Evolutionary conservation across 2,329 filamentous ascomycete genomes (phyloP), one percentile per base, ranked within the genome.

Genomic region (Penicillium thymicola): DNA sequence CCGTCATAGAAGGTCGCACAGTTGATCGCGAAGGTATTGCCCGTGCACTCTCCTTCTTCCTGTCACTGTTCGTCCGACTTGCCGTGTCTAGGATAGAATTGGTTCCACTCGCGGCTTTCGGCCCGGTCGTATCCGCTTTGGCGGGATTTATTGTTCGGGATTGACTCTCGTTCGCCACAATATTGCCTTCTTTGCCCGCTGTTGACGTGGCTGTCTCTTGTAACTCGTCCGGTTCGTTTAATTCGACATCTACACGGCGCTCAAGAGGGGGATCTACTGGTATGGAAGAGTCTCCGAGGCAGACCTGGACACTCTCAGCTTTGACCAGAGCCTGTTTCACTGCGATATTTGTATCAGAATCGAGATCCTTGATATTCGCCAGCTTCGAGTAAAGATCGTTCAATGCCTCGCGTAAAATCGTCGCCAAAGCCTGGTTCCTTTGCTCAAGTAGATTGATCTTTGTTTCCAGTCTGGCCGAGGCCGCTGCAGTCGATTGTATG

Each of bases 241-340:
- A 41, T 47, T 58, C 49, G 42, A 42, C 41, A 37, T 45, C 36
- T 51, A 55, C 46, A 18, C 42, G 54, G 28, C 55, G 32, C 2
- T 51, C 59, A 18, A 45, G 54, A 34, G 54, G 40, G 28, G 55
- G 40, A 51, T 51, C 40, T 56, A 69, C 65, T 36, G 73, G 67
- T 32, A 73, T 68, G 5, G 72, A 71, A 21, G 72, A 59, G 55
- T 78, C 70, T 59, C 73, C 72, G 37, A 80, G 73, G 49, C 76
- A 76, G 6, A 68, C 68, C 47, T 76, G 77, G 5, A 79, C 76
- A 42, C 70, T 75, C 60, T 77, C 73, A 7, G 78, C 69, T 55
- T 71, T 75, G 23, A 71, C 68, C 45, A 79, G 69, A 28, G 70
- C 70, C 28, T 72, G 65, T 56, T 72, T 72, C 48, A 79, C 59